Base-by-base conservation (phyloP, 2,329 filamentous ascomycete genomes). In the Alternaria conjuncta region DNA sequence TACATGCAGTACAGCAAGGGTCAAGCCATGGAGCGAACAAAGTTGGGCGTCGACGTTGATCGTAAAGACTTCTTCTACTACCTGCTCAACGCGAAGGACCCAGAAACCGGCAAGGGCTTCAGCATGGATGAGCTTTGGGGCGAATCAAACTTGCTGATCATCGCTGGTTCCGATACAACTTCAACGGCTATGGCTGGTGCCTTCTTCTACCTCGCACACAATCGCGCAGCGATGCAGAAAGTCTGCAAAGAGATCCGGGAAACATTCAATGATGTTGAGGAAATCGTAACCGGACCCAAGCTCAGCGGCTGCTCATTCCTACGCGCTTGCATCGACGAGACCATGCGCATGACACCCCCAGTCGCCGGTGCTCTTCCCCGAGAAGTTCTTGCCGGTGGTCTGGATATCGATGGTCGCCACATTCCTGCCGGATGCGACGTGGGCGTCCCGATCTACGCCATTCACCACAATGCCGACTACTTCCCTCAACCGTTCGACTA, bases 1-100 rank as follows among this genome's bases (percentile, higher is more conserved):
- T 81, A 82, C 67, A 80, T 84, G 79, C 75, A 78, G 63, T 80
- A 83, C 73, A 81, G 79, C 70, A 79, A 82, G 68, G 70, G 71
- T 12, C 80, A 84, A 64, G 80, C 79, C 1, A 79, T 78, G 68
- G 82, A 82, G 64, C 75, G 82, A 15, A 82, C 79, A 6, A 81
- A 82, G 55, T 64, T 81, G 32, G 80, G 79, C 10, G 67, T 78
- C 5, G 77, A 82, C 47, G 76, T 78, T 32, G 79, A 79, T 46
- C 73, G 79, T 20, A 82, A 82, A 55, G 84, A 85, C 69, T 83
- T 85, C 70, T 83, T 84, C 74, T 80, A 83, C 73, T 77, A 86
- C 75, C 78, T 84, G 6, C 73, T 83, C 49, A 78, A 83, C 59
- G 81, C 84, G 55, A 81, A 82, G 70, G 80, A 86, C 69, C 80